Evolutionary conservation across 2,329 filamentous ascomycete species (phyloP).

Genomic region (Xylaria sp.): DNA sequence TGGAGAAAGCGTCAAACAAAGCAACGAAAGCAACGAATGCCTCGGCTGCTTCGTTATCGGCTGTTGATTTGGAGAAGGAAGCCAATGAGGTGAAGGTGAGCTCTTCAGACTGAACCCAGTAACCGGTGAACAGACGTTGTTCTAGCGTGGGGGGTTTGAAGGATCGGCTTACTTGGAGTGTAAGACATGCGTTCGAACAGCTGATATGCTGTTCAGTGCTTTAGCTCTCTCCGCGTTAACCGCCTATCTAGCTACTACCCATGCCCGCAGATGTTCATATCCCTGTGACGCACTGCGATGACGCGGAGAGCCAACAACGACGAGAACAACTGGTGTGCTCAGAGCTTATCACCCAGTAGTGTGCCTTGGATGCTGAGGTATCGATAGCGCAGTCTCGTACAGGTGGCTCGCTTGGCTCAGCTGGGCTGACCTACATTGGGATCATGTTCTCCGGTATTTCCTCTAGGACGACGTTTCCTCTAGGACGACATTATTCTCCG

Average conservation of each 20-base stretch:
- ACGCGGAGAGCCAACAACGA: not conserved
- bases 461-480: not conserved
- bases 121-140: not conserved
- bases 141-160: not conserved
- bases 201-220: not conserved
- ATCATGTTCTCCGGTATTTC: not conserved
- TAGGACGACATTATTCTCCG: not conserved
- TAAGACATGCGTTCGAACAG: not conserved
- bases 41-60: not conserved
- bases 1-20: not conserved
- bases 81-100: not conserved
- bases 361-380: not conserved
- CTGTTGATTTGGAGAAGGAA: not conserved
- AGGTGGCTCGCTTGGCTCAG: not conserved
- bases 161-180: not conserved
- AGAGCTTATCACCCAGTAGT: not conserved
- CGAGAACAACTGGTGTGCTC: not conserved
- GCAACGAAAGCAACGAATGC: not conserved
- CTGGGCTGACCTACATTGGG: not conserved
- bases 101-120: not conserved
- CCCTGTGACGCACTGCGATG: not conserved
- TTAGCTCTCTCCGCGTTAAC: not conserved
- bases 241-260: not conserved
- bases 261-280: not conserved
- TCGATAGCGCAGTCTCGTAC: not conserved